A percentile compares a stretch with the other conserved stretches of the same genome.
Evolutionary conservation across 2,329 filamentous ascomycete species (phyloP).

Genomic region (Onygena corvina): DNA sequence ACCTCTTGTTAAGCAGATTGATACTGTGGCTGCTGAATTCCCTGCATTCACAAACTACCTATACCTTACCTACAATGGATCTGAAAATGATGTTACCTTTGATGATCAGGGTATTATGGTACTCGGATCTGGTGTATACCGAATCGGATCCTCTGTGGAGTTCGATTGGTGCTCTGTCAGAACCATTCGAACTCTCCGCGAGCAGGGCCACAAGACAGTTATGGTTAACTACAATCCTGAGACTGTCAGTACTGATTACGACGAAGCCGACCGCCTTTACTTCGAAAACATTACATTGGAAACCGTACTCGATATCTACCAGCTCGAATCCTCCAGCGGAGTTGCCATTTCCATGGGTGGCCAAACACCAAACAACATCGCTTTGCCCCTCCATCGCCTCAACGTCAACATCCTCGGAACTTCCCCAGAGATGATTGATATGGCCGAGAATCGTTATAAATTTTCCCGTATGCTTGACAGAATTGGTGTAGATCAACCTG

Average conservation of each 20-base stretch:
- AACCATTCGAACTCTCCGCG: constrained; percentile 78
- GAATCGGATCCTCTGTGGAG: constrained; percentile 94
- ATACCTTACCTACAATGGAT: constrained; percentile 90
- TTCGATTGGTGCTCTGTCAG: constrained; percentile 99
- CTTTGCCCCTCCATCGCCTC: constrained; percentile 71
- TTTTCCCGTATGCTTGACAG: constrained; percentile 96
- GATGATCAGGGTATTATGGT: constrained; percentile 93
- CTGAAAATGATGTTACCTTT: constrained; percentile 71
- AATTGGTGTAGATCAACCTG: constrained; percentile 88
- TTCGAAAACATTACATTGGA: constrained; percentile 93
- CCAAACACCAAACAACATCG: constrained; percentile 96
- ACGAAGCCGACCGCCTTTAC: constrained; percentile 87
- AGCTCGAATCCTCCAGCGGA: constrained; percentile 69
- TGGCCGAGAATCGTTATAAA: constrained; percentile 94
- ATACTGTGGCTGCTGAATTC: constrained; percentile 95
- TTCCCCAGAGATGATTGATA: constrained; percentile 97
- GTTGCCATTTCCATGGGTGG: constrained; percentile 94
- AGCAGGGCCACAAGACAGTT: constrained; percentile 78
- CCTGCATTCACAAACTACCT: constrained; percentile 91
- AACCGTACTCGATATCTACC: constrained; percentile 84
- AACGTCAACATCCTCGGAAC: constrained; percentile 91
- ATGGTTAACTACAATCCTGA: constrained; percentile 96
- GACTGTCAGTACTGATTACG: constrained; percentile 80
- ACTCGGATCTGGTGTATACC: constrained; percentile 86
- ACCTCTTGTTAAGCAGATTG: constrained; percentile 93